Base-by-base conservation (phyloP, 495 filamentous ascomycete species). In the Penicillium steckii region DNA sequence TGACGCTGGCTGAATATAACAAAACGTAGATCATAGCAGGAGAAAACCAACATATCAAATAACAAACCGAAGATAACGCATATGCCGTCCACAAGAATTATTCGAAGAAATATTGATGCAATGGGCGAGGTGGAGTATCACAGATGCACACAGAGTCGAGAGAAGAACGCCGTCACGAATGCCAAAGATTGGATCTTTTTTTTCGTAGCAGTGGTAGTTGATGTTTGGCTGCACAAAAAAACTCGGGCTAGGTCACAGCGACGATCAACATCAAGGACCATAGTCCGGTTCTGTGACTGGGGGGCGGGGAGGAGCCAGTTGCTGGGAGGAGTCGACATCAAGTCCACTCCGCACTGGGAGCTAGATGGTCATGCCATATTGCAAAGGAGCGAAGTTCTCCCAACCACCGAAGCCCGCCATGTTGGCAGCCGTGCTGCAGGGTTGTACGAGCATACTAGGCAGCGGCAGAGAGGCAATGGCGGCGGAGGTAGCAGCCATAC, bases 361-460 rank as follows among this genome's bases (percentile, higher is more conserved):
- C 72, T 79, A 85, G 59, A 81, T 82, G 51, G 69, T 78, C 50
- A 74, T 82, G 51, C 80, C 81, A 62, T 84, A 86, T 37, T 78
- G 78, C 50, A 83, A 23, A 22, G 62, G 70, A 47, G 80, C 69
- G 56, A 83, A 82, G 53, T 80, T 86, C 8, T 64, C 67, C 91
- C 94, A 96, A 52, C 88, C 87, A 13, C 88, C 88, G 53, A 79
- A 60, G 12, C 61, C 69, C 10, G 30, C 32, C 69, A 84, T 84
- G 49, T 84, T 82, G 27, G 76, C 75, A 49, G 69, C 77, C 46
- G 80, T 75, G 62, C 90, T 87, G 75, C 94, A 98, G 68, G 90
- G 89, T 59, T 84, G 81, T 52, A 88, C 81, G 44, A 97, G 80
- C 83, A 90, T 87, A 74, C 94, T 97, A 17, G 94, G 93, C 26